Percentiles rank a stretch among this genome's conserved stretches.
Conservation (phyloP, 345 rosid species). For the Microthlaspi erraticum region DNA sequence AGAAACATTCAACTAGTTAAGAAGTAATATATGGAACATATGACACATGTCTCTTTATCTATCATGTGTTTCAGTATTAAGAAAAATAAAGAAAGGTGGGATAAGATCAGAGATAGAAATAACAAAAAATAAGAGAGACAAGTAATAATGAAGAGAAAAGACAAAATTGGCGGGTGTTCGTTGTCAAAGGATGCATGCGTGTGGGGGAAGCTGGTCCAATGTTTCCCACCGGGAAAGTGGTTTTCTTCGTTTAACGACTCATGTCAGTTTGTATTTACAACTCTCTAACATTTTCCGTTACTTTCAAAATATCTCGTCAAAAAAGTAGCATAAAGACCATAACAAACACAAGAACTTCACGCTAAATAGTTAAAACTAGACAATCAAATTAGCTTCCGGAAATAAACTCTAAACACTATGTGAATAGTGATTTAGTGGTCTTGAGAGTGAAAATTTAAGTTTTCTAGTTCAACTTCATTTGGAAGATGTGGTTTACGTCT, state of each 20-base stretch:
- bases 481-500: background rate
- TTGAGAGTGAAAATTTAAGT: too few species aligned
- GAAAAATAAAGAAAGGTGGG: background rate
- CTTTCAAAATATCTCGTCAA: constrained; percentile 18
- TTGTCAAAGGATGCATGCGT: constrained; percentile 47
- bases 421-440: too few species aligned
- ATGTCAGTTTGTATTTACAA: constrained; percentile 11
- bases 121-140: background rate
- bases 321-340: background rate
- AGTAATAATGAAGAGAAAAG: constrained; percentile 38
- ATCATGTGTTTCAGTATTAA: background rate
- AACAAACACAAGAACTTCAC: background rate
- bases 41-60: background rate
- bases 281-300: constrained; percentile 4
- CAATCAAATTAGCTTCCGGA: background rate
- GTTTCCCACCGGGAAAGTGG: constrained; percentile 35
- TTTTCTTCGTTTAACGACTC: constrained; percentile 25
- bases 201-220: constrained; percentile 43
- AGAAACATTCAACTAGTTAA: background rate
- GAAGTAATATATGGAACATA: background rate
- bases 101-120: constrained; percentile 30
- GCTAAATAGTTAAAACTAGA: background rate
- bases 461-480: background rate
- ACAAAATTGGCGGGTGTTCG: constrained; percentile 39
- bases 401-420: background rate